phyloP scores from a whole-genome alignment of 148 eudicot genomes.

The Vaccinium myrtillus region DNA sequence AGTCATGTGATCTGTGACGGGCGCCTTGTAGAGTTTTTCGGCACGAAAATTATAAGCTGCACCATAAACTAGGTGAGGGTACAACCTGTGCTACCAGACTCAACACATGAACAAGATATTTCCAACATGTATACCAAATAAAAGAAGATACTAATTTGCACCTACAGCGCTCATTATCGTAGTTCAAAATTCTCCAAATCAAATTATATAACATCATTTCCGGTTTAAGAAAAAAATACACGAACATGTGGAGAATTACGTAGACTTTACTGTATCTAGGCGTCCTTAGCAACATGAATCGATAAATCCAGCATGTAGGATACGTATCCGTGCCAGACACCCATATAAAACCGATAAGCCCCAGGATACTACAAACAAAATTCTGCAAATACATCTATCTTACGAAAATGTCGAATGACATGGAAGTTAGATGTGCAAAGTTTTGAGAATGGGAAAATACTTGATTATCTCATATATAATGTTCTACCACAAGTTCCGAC shows the following conservation, averaged over 20 bases:
- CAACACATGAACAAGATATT: not conserved
- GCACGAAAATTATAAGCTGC: not conserved
- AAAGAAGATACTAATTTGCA: too few relatives aligned
- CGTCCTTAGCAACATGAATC: too few relatives aligned
- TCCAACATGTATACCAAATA: too few relatives aligned
- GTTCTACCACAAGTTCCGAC: not conserved
- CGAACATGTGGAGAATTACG: not conserved
- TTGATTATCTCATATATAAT: not conserved
- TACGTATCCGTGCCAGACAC: not conserved
- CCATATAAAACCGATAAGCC: not conserved
- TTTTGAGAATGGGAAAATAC: not conserved
- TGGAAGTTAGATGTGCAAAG: not conserved
- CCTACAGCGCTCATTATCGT: too few relatives aligned
- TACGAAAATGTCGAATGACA: not conserved
- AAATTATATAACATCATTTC: too few relatives aligned
- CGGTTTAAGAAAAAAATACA: not conserved
- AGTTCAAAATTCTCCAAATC: too few relatives aligned
- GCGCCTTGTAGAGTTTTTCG: not conserved
- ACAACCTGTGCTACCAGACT: not conserved
- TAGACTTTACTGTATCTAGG: not conserved
- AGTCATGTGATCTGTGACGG: not conserved
- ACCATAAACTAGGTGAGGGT: not conserved
- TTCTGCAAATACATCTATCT: not conserved
- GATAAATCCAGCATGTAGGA: not conserved
- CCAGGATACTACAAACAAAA: not conserved